These are phyloP conservation scores for Boeremia exigua DNA, from an alignment of 2,329 filamentous ascomycete genomes.

Conservation along the genomic window DNA sequence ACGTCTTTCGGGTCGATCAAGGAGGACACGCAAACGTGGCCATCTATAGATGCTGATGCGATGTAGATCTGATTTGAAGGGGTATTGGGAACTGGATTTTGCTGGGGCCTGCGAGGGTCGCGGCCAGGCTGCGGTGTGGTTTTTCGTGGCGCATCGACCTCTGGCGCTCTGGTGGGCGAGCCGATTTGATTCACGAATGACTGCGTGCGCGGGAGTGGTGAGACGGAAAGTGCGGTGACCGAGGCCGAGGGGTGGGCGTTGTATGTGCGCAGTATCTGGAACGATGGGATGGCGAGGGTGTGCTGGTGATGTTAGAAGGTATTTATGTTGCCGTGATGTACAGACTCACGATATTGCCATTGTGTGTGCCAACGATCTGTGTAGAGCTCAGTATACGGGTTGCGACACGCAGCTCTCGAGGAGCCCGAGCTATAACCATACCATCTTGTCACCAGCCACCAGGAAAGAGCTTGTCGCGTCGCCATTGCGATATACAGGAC, in stretches of 20 bases:
- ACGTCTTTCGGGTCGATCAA: slow-evolving; percentile 89
- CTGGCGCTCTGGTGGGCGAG: slow-evolving; percentile 25
- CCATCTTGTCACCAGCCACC: slow-evolving; percentile 96
- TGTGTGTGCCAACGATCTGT: slow-evolving; percentile 91
- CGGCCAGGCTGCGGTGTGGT: slow-evolving; percentile 35
- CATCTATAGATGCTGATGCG: slow-evolving; percentile 92
- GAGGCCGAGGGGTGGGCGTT: slow-evolving; percentile 87
- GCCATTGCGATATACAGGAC: slow-evolving; percentile 86
- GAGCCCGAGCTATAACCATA: slow-evolving; percentile 51
- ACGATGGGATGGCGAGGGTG: slow-evolving; percentile 80
- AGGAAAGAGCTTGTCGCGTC: slow-evolving; percentile 93
- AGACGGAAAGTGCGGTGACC: slow-evolving; percentile 87
- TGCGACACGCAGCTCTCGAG: slow-evolving; percentile 63
- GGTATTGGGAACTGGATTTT: slow-evolving; percentile 69
- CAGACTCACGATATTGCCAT: slow-evolving; percentile 87
- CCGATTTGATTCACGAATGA: slow-evolving; percentile 41
- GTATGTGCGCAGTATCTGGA: slow-evolving; percentile 83
- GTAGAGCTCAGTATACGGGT: slow-evolving; percentile 56
- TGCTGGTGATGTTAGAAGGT: slow-evolving; percentile 62
- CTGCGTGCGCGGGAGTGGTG: slow-evolving; percentile 73
- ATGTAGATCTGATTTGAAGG: slow-evolving; percentile 93
- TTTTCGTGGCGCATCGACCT: slow-evolving; percentile 49
- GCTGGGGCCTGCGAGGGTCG: slow-evolving; percentile 59
- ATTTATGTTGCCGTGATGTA: too few species aligned
- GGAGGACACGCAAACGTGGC: slow-evolving; percentile 90